Evolutionary conservation across 208 protist genomes (phyloP).

Genomic region (Trypanosoma grayi): DNA sequence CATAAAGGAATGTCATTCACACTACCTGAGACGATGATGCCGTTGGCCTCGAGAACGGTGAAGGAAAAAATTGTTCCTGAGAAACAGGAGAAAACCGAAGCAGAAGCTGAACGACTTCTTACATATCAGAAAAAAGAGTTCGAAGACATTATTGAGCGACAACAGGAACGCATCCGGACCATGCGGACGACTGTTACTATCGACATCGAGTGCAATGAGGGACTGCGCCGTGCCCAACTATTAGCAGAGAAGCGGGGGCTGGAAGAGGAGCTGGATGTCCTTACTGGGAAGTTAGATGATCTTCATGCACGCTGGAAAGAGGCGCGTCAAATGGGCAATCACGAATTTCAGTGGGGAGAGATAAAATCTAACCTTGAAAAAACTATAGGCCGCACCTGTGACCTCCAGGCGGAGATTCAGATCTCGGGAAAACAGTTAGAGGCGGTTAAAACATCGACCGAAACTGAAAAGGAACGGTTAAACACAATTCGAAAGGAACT

Average conservation of each 20-base stretch:
- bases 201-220: slow-evolving; percentile 10
- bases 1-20: slow-evolving; percentile 13
- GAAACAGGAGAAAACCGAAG: not conserved
- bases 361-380: slow-evolving; percentile 14
- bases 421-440: slow-evolving; percentile 12
- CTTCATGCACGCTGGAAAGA: not conserved
- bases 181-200: slow-evolving; percentile 4
- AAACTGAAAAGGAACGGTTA: slow-evolving; percentile 2
- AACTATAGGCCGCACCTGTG: not conserved
- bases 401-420: slow-evolving; percentile 13
- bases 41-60: not conserved
- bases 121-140: slow-evolving; percentile 9
- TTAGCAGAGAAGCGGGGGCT: not conserved
- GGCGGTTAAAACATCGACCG: not conserved
- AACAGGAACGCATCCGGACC: slow-evolving; percentile 21
- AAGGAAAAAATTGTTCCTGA: not conserved
- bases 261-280: not conserved
- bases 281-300: not conserved
- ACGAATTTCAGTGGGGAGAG: slow-evolving; percentile 24
- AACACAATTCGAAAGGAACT: slow-evolving; percentile 7
- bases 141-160: slow-evolving; percentile 2
- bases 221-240: slow-evolving; percentile 11
- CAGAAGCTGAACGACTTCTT: slow-evolving; percentile 11
- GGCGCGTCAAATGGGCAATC: not conserved
- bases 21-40: not conserved